Base-by-base conservation (phyloP, 2,329 filamentous ascomycete genomes). In the Dothideomycetes sp. region DNA sequence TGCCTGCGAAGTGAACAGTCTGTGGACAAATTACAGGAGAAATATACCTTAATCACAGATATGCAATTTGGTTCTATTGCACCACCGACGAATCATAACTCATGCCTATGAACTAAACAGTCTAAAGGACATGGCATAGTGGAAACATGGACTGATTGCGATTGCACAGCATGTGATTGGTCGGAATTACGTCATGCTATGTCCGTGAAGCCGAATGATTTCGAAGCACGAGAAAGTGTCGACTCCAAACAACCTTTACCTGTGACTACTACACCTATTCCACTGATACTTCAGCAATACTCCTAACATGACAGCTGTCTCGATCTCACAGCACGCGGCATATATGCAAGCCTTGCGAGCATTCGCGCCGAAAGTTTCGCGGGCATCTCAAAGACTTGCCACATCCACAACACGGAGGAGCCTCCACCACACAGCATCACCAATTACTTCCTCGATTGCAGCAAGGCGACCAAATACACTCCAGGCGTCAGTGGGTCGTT, bases 331-430 rank as follows among this genome's bases (percentile, higher is more conserved):
- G 7, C 22, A 27, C 16, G 37, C 29, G 33, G 19, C 14, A 34
- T 42, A 3, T 38, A 27, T 12, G 12, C 29, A 34, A 38, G 24
- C 15, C 27, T 27, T 38, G 10, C n/a, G 19, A 17, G 18, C 22
- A 19, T 30, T 31, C 10, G 40, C 42, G 45, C 36, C 41, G 43
- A 32, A 38, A 38, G 15, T 16, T 24, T 37, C 15, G 11, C 27
- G 15, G 24, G n/a, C 24, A 31, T 35, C 37, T 31, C 30, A 15
- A 33, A 37, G 16, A 31, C 18, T 41, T n/a, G 29, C 35, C 29
- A 34, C 45, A 37, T 31, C 42, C 30, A 32, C 31, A 8, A 16
- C 29, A 12, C 37, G 31, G 24, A n/a, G 30, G 11, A 36, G 31
- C 31, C 19, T 45, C 31, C 36, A 38, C 17, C 37, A 19, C 29